phyloP scores from a whole-genome alignment of 805 yeast species.

The Spathaspora gorwiae region DNA sequence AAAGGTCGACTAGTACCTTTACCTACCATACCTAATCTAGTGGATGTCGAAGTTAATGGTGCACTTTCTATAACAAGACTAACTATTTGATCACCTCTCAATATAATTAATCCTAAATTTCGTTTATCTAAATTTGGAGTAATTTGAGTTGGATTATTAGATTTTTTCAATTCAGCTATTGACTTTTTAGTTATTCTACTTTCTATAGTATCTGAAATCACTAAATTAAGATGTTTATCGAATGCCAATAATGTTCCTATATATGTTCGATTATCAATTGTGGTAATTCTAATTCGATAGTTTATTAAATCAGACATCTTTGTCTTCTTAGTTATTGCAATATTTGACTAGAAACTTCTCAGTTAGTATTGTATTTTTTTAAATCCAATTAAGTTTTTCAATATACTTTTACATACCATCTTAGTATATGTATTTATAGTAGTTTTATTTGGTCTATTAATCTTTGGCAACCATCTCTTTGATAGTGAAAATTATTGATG shows the following conservation, averaged over 20 bases:
- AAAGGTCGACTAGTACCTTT: constrained; percentile 31
- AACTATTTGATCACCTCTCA: constrained; percentile 85
- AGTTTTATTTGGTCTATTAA: too few relatives aligned
- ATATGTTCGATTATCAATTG: constrained; percentile 73
- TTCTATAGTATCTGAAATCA: constrained; percentile 80
- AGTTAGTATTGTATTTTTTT: too few relatives aligned
- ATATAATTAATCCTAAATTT: constrained; percentile 70
- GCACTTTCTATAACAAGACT: constrained; percentile 65
- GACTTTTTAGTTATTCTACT: constrained; percentile 68
- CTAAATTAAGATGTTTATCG: constrained; percentile 85
- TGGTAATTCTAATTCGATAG: constrained; percentile 66
- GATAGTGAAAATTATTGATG: too few relatives aligned
- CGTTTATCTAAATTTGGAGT: constrained; percentile 49
- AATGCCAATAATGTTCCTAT: constrained; percentile 82
- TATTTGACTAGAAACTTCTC: not conserved
- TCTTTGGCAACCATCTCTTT: too few relatives aligned
- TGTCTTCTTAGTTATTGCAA: constrained; percentile 27
- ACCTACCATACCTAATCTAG: constrained; percentile 16
- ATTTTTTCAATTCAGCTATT: constrained; percentile 27
- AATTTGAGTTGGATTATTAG: constrained; percentile 27
- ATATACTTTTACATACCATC: too few relatives aligned
- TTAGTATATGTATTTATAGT: too few relatives aligned
- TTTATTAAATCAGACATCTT: constrained; percentile 63
- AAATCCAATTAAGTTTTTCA: too few relatives aligned
- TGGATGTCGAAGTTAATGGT: constrained; percentile 35